Conservation (phyloP, 2,329 filamentous ascomycete genomes). For the Chaetomium olivaceum region DNA sequence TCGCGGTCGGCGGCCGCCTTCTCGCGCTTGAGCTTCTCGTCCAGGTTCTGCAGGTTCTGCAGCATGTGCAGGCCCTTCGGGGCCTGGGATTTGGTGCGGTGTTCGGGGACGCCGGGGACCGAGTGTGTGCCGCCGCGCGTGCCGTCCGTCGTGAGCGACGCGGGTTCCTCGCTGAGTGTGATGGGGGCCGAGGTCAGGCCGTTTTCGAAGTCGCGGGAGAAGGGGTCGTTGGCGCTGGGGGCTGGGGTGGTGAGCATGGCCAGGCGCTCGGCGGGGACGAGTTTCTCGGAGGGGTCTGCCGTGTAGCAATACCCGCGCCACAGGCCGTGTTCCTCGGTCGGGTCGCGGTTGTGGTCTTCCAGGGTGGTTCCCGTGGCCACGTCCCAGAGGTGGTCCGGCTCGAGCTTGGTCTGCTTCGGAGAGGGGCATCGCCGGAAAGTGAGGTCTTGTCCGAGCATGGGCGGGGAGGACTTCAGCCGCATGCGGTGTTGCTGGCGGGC, state of each 20-base stretch:
- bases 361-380: constrained; percentile 46
- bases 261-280: constrained; percentile 49
- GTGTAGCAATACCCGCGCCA: constrained; percentile 74
- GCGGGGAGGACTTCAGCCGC: constrained; percentile 60
- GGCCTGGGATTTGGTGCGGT: constrained; percentile 34
- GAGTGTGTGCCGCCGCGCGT: constrained; percentile 17
- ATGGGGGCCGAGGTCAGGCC: constrained; percentile 28
- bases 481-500: constrained; percentile 49
- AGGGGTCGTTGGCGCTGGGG: constrained; percentile 43
- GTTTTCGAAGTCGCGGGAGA: constrained; percentile 45
- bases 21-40: constrained; percentile 52
- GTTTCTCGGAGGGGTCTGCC: constrained; percentile 38
- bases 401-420: constrained; percentile 80
- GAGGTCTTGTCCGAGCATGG: constrained; percentile 84
- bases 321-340: constrained; percentile 63
- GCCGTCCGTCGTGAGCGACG: constrained; percentile 9
- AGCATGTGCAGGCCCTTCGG: constrained; percentile 52
- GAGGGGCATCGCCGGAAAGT: constrained; percentile 79
- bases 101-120: constrained; percentile 27
- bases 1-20: constrained; percentile 53
- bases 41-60: constrained; percentile 52
- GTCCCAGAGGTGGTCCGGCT: constrained; percentile 68
- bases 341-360: constrained; percentile 54
- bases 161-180: constrained; percentile 46
- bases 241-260: constrained; percentile 54